These are phyloP conservation scores for Suillus tomentosus DNA, from an alignment of 768 basidiomycete genomes.

Conservation along the genomic window DNA sequence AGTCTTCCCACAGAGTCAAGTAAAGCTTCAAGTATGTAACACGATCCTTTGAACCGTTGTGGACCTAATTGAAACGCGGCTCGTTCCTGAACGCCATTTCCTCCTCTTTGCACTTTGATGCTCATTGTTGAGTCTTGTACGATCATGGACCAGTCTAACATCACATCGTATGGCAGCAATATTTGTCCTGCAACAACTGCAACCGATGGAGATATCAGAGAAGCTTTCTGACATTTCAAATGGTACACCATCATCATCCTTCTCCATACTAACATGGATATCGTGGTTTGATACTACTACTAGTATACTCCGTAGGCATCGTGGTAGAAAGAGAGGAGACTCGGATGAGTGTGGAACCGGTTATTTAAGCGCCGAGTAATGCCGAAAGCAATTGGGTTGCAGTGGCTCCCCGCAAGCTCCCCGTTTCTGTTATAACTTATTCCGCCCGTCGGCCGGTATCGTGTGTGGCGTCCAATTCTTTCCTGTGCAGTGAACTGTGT, in stretches of 20 bases:
- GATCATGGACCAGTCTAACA: not conserved
- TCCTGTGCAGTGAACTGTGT: too few relatives aligned
- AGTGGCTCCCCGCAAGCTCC: conserved; percentile 2
- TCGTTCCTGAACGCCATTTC: not conserved
- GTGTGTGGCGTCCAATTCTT: not conserved
- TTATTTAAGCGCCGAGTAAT: conserved; percentile 8
- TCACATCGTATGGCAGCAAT: not conserved
- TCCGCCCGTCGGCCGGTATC: conserved; percentile 7
- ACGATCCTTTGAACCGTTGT: not conserved
- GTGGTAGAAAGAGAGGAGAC: not conserved
- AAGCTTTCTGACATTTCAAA: not conserved
- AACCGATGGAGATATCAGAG: not conserved
- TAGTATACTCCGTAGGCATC: not conserved
- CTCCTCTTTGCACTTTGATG: not conserved
- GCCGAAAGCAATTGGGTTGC: not conserved
- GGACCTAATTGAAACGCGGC: not conserved
- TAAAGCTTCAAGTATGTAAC: not conserved
- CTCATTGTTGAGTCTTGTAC: not conserved
- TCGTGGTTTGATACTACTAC: not conserved
- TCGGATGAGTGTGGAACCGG: not conserved
- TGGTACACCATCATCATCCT: not conserved
- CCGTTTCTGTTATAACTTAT: not conserved
- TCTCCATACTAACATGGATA: not conserved
- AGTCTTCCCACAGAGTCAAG: too few relatives aligned
- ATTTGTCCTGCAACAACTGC: not conserved